Evolutionary conservation across 768 basidiomycete genomes (phyloP).

Genomic region (Termitomyces sp.): DNA sequence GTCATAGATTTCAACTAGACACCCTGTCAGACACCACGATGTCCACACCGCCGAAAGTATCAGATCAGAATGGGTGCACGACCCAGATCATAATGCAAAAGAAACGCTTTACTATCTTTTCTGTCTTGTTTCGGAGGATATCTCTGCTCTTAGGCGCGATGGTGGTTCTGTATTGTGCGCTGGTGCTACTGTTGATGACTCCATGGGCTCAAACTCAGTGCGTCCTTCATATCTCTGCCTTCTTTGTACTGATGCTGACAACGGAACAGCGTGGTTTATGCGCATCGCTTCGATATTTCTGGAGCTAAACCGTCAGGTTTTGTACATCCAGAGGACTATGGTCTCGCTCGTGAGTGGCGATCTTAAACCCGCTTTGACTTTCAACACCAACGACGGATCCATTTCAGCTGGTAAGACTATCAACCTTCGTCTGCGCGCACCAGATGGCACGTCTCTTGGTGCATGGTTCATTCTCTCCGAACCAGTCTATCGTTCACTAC

Average conservation of each 20-base stretch:
- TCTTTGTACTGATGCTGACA: neutral
- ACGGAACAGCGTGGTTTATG: slow-evolving; percentile 31
- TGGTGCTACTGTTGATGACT: slow-evolving; percentile 30
- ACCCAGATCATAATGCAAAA: neutral
- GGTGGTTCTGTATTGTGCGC: slow-evolving; percentile 19
- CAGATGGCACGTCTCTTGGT: slow-evolving; percentile 62
- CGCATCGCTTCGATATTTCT: slow-evolving; percentile 32
- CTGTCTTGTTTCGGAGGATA: neutral
- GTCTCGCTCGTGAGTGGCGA: slow-evolving; percentile 33
- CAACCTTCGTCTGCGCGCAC: slow-evolving; percentile 53
- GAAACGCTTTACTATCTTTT: neutral
- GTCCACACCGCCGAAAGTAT: neutral
- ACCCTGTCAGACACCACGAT: neutral
- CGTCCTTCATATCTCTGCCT: neutral
- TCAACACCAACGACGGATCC: neutral
- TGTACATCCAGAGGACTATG: slow-evolving; percentile 36
- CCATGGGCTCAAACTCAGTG: slow-evolving; percentile 37
- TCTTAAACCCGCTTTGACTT: neutral
- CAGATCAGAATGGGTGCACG: neutral
- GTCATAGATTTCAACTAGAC: neutral
- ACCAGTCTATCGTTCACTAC: slow-evolving; percentile 36
- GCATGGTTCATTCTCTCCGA: slow-evolving; percentile 66
- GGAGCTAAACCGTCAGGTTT: slow-evolving; percentile 28
- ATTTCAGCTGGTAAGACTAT: slow-evolving; percentile 55
- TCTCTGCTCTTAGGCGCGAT: neutral